Base-by-base conservation (phyloP, 2,329 filamentous ascomycete genomes). In the Aaosphaeria pasadenensis region DNA sequence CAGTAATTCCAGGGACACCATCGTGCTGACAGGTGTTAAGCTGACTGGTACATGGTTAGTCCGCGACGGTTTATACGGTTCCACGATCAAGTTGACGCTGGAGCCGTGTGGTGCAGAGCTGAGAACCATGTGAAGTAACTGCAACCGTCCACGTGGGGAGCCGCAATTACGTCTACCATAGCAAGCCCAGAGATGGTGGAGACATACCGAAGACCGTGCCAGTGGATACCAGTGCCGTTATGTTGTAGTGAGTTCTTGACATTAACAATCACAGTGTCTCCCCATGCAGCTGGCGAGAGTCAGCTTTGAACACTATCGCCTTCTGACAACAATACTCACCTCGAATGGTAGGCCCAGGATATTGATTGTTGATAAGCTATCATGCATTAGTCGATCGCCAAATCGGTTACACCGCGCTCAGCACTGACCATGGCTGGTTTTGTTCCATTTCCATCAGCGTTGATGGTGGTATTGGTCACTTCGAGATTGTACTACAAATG, bases 301-400 rank as follows among this genome's bases (percentile, higher is more conserved):
- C n/a, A 36, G 33, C 17, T 24, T 24, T 24, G 3, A 24, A 24
- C 17, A 24, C 17, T 24, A 24, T 24, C 17, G 17, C 17, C 17
- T 24, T 24, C 17, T 24, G 17, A 24, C 17, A 24, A 24, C 17
- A 24, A 24, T 24, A 38, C 47, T 17, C 39, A 50, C 48, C 51
- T 45, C 62, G 59, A 13, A 66, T 54, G 4, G 54, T 47, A 6
- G 87, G 87, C 0, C 85, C 87, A 1, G 87, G 87, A 51, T 81
- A 85, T 39, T 82, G 77, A 6, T 80, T 81, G 30, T 70, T 70
- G 44, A 70, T 60, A 50, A 88, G 74, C 50, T 74, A 47, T 39
- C 24, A 32, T 58, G 31, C 49, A 64, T 38, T 62, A 70, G 17
- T 13, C 29, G 5, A 7, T 24, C 7, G 4, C 55, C 57, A 32